phyloP scores from a whole-genome alignment of 257 asterid species.

The Lantana camara region DNA sequence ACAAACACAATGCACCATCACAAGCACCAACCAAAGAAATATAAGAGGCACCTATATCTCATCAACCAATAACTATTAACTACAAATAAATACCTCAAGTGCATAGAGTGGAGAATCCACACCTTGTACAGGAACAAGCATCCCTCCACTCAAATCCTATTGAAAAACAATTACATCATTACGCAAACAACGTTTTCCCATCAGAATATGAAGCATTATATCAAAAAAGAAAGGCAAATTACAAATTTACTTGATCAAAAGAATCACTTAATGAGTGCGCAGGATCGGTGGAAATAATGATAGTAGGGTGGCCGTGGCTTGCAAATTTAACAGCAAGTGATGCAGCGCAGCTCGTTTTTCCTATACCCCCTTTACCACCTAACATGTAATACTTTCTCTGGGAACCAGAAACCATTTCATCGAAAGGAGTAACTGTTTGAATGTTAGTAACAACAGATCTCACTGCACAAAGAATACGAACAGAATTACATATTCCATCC shows the following conservation, averaged over 20 bases:
- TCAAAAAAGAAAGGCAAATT: conserved; percentile 10
- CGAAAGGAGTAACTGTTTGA: conserved; percentile 44
- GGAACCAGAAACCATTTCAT: conserved; percentile 56
- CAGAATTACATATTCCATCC: not conserved
- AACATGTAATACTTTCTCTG: conserved; percentile 70
- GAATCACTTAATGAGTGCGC: conserved; percentile 86
- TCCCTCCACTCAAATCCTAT: conserved; percentile 77
- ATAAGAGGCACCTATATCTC: conserved; percentile 2
- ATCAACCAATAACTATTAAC: conserved; percentile 9
- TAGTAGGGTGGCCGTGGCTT: conserved; percentile 61
- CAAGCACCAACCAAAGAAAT: conserved; percentile 13
- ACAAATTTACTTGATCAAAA: conserved; percentile 80
- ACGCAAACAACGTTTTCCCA: conserved; percentile 12
- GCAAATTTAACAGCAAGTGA: conserved; percentile 81
- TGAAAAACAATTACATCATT: not conserved
- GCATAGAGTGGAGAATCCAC: conserved; percentile 70
- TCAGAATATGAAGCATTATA: not conserved
- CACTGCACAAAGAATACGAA: conserved; percentile 47
- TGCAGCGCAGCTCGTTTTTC: conserved; percentile 87
- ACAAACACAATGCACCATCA: conserved; percentile 12
- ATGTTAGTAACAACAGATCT: conserved; percentile 41
- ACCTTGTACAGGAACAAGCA: conserved; percentile 70
- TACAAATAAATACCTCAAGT: conserved; percentile 63
- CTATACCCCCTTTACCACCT: conserved; percentile 91
- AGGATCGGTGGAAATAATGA: conserved; percentile 73